Percentiles rank a stretch among this genome's conserved stretches.
Conservation (phyloP, 2,329 filamentous ascomycete genomes). For the Monosporascus sp. region DNA sequence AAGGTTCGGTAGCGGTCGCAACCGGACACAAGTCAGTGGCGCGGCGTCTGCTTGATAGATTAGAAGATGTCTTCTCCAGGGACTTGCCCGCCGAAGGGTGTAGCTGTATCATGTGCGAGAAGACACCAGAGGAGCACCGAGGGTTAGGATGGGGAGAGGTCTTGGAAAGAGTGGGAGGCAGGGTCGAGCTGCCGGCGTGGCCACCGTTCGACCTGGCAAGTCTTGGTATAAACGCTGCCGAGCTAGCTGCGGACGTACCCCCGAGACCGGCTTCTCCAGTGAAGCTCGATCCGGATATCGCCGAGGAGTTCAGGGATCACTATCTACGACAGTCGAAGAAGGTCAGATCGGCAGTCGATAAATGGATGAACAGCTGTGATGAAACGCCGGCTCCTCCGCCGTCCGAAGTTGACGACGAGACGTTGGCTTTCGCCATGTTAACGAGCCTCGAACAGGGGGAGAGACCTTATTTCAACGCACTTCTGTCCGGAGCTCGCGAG, state of each 20-base stretch:
- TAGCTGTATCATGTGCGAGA: slow-evolving; percentile 75
- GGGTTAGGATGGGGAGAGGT: slow-evolving; percentile 95
- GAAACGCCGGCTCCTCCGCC: slow-evolving; percentile 70
- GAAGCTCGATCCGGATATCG: slow-evolving; percentile 87
- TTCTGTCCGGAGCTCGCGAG: slow-evolving; percentile 59
- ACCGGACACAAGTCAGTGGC: slow-evolving; percentile 96
- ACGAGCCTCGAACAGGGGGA: slow-evolving; percentile 76
- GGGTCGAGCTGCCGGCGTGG: slow-evolving; percentile 81
- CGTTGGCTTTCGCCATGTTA: slow-evolving; percentile 85
- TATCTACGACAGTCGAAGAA: slow-evolving; percentile 90
- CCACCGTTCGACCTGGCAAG: slow-evolving; percentile 74
- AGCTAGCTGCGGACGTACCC: slow-evolving; percentile 57
- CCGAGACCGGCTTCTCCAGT: slow-evolving; percentile 55
- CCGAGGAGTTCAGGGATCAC: slow-evolving; percentile 87
- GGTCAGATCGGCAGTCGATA: slow-evolving; percentile 84
- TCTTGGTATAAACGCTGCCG: slow-evolving; percentile 54
- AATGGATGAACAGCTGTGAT: slow-evolving; percentile 78
- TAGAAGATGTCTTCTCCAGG: slow-evolving; percentile 90
- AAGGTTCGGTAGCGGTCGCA: slow-evolving; percentile 87
- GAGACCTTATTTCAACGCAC: slow-evolving; percentile 73
- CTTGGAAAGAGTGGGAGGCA: slow-evolving; percentile 83
- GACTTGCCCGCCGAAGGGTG: slow-evolving; percentile 87
- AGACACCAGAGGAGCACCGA: slow-evolving; percentile 52
- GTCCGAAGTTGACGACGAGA: slow-evolving; percentile 90
- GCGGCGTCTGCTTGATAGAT: slow-evolving; percentile 76